Conservation (phyloP, 1,139 yeast genomes). For the Citeromyces hawaiiensis region DNA sequence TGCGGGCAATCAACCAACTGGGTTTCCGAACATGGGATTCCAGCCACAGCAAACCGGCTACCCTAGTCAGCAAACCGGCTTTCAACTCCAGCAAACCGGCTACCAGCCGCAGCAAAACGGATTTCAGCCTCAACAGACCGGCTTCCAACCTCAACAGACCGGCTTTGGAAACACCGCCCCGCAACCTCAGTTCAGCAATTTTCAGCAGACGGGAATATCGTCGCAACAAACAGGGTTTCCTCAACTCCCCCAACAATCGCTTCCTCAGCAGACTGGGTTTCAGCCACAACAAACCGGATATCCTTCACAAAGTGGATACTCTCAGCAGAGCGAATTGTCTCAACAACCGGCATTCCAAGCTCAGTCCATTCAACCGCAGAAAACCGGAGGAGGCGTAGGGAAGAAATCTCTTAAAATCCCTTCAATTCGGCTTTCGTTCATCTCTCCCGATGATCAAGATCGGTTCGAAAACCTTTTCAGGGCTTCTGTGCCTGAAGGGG, state of each 20-base stretch:
- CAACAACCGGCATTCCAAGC: slow-evolving; percentile 24
- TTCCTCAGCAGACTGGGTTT: slow-evolving; percentile 19
- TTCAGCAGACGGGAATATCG: slow-evolving; percentile 13
- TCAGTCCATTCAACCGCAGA: slow-evolving; percentile 19
- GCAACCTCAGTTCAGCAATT: slow-evolving; percentile 17
- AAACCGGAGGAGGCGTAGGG: slow-evolving; percentile 21
- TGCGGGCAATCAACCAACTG: neutral
- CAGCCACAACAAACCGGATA: slow-evolving; percentile 6
- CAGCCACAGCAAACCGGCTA: neutral
- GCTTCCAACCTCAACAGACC: neutral
- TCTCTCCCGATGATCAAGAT: slow-evolving; percentile 73
- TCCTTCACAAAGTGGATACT: slow-evolving; percentile 13
- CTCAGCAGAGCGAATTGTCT: slow-evolving; percentile 11
- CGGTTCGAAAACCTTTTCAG: slow-evolving; percentile 77
- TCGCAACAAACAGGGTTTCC: slow-evolving; percentile 16
- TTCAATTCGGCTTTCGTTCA: slow-evolving; percentile 62
- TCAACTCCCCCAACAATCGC: slow-evolving; percentile 17
- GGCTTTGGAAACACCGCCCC: slow-evolving; percentile 6
- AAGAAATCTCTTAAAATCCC: slow-evolving; percentile 40
- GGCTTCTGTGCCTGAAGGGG: slow-evolving; percentile 65
- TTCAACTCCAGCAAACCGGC: neutral
- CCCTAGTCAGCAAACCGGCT: neutral
- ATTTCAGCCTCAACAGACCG: neutral
- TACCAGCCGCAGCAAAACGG: neutral
- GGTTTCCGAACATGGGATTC: neutral